Conservation (phyloP, 2,329 filamentous ascomycete genomes). For the Aspergillus eucalypticola region DNA sequence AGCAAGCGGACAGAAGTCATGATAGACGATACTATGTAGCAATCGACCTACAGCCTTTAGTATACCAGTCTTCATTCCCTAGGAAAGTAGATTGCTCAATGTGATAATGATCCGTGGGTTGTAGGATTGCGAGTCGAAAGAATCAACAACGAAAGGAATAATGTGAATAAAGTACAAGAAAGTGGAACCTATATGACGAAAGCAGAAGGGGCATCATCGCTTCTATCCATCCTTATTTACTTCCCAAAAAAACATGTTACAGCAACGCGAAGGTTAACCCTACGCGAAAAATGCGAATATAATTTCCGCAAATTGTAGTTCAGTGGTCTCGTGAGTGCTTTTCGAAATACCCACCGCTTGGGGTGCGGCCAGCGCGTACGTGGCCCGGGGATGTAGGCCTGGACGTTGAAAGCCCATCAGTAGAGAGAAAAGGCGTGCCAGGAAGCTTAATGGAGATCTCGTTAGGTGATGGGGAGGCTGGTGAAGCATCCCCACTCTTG, state of each 20-base stretch:
- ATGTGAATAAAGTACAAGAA: conserved; percentile 4
- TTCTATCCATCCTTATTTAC: conserved; percentile 25
- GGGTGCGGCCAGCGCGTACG: conserved; percentile 40
- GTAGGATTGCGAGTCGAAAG: neutral
- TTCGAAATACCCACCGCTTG: conserved; percentile 41
- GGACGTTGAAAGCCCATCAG: conserved; percentile 55
- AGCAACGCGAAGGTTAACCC: conserved; percentile 14
- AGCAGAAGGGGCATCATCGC: conserved; percentile 6
- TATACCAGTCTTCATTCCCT: neutral
- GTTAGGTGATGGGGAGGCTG: conserved; percentile 36
- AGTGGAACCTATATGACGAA: conserved; percentile 6
- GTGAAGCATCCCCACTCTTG: conserved; percentile 48
- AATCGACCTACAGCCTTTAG: neutral
- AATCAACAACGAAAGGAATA: neutral
- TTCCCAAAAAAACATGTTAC: conserved; percentile 11
- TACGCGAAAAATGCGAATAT: conserved; percentile 14
- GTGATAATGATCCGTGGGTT: neutral
- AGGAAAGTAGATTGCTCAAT: neutral
- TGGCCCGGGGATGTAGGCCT: conserved; percentile 54
- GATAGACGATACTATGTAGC: neutral
- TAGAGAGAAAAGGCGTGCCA: conserved; percentile 49
- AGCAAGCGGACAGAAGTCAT: neutral
- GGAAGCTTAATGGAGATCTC: conserved; percentile 50
- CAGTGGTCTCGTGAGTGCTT: conserved; percentile 30
- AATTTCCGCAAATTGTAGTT: conserved; percentile 23